Base-by-base conservation (phyloP, 768 basidiomycete species). In the Omphalotus guepiniiformis region DNA sequence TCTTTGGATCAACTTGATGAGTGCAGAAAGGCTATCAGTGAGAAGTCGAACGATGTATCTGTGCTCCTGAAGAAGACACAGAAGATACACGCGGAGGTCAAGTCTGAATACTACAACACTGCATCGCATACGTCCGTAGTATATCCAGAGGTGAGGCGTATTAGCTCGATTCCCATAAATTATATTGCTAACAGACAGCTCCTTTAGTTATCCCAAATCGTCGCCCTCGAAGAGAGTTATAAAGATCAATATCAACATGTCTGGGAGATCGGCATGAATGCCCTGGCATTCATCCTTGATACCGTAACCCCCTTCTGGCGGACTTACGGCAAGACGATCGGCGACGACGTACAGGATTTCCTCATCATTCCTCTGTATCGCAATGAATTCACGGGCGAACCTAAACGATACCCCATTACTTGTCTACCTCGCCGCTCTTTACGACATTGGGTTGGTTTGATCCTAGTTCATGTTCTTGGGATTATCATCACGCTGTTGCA, bases 231-330 rank as follows among this genome's bases (percentile, higher is more conserved):
- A 58, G 87, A 89, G 63, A 85, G 80, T 56, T 88, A 88, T 63
- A 79, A 77, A 55, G 84, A 88, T 56, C 82, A 83, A 49, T 89
- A 87, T 53, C 85, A 89, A 54, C 83, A 87, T 53, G 63, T 90
- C 43, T 90, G 86, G 86, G 87, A 88, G 52, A 68, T 89, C 47
- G 88, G 82, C 15, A 82, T 88, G 76, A 84, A 88, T 48, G 82
- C 80, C 0, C 68, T 89, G 46, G 88, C 88, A 0, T 74, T 90
- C 47, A 64, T 89, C 40, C 71, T 90, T 36, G 87, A 88, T 56
- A 82, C 79, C 2, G 81, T 89, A 12, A 80, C 87, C 1, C 88
- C 88, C 0, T 78, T 90, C 58, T 89, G 88, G 88, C 72, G 87
- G 52, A 85, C 75, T 27, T 88, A 89, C 51, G 88, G 88, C 43